phyloP scores from a whole-genome alignment of 225 moss, liverwort and hornwort species.

The Thuidium tamariscinum region DNA sequence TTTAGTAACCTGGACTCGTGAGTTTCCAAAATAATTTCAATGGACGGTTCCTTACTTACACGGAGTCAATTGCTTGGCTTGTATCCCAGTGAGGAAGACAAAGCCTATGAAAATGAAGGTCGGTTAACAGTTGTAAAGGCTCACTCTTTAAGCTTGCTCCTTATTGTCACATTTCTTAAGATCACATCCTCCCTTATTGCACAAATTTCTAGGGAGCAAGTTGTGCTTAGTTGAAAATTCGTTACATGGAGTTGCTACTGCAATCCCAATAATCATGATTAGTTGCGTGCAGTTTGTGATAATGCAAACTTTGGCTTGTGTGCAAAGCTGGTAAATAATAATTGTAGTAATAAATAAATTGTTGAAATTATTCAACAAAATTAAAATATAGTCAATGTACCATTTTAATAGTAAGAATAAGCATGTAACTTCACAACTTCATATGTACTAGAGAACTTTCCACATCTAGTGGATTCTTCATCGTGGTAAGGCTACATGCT shows the following conservation, averaged over 20 bases:
- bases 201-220: not conserved
- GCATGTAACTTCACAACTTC: fast-evolving
- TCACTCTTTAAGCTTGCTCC: not conserved
- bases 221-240: not conserved
- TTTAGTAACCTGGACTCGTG: not conserved
- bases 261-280: not conserved
- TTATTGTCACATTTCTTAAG: not conserved
- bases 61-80: not conserved
- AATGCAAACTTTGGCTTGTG: not conserved
- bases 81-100: not conserved
- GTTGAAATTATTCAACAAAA: not conserved
- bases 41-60: not conserved
- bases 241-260: not conserved
- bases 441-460: too few relatives aligned
- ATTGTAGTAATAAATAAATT: not conserved
- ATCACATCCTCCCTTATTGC: not conserved
- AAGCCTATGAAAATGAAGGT: not conserved
- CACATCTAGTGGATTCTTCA: too few relatives aligned
- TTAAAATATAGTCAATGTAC: fast-evolving
- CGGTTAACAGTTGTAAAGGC: not conserved
- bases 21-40: not conserved
- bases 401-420: not conserved
- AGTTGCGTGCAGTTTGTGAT: fast-evolving
- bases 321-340: not conserved
- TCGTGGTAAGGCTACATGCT: too few relatives aligned